Evolutionary conservation across 2,329 filamentous ascomycete genomes (phyloP).

Genomic region (Elsinoe australis): DNA sequence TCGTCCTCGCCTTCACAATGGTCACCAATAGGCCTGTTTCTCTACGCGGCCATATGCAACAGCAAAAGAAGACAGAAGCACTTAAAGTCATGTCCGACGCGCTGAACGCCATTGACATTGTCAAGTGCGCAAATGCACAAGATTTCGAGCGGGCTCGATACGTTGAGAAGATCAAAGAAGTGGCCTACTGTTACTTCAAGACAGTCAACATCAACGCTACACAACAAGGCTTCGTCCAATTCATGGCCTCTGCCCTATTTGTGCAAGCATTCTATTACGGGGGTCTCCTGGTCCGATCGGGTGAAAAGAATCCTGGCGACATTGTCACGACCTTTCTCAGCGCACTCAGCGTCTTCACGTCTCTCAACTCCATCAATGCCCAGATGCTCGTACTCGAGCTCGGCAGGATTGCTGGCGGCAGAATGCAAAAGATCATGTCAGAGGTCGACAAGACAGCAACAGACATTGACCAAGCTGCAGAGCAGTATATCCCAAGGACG

Average conservation of each 20-base stretch:
- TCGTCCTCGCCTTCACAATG: slow-evolving; percentile 48
- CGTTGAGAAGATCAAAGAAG: slow-evolving; percentile 46
- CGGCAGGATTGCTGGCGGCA: slow-evolving; percentile 64
- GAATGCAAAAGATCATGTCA: slow-evolving; percentile 45
- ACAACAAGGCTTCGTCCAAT: slow-evolving; percentile 65
- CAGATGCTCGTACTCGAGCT: slow-evolving; percentile 72
- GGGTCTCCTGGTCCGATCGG: slow-evolving; percentile 56
- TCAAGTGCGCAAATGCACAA: slow-evolving; percentile 79
- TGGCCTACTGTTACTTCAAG: slow-evolving; percentile 56
- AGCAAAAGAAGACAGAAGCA: slow-evolving; percentile 57
- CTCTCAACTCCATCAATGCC: slow-evolving; percentile 65
- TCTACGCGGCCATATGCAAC: slow-evolving; percentile 57
- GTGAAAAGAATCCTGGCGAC: slow-evolving; percentile 52
- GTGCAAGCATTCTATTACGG: slow-evolving; percentile 89
- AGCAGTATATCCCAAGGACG: slow-evolving; percentile 21
- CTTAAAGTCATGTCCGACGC: slow-evolving; percentile 65
- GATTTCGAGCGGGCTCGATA: slow-evolving; percentile 63
- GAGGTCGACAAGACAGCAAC: slow-evolving; percentile 27
- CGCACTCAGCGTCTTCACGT: slow-evolving; percentile 66
- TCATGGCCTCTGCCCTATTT: slow-evolving; percentile 72
- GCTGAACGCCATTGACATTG: slow-evolving; percentile 67
- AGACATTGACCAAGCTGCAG: slow-evolving; percentile 14
- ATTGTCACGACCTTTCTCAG: slow-evolving; percentile 82
- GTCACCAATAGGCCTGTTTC: slow-evolving; percentile 36
- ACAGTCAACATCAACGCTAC: slow-evolving; percentile 62